Evolutionary conservation across 2,329 filamentous ascomycete species (phyloP).

Genomic region (Nothomitra cinnamomea): DNA sequence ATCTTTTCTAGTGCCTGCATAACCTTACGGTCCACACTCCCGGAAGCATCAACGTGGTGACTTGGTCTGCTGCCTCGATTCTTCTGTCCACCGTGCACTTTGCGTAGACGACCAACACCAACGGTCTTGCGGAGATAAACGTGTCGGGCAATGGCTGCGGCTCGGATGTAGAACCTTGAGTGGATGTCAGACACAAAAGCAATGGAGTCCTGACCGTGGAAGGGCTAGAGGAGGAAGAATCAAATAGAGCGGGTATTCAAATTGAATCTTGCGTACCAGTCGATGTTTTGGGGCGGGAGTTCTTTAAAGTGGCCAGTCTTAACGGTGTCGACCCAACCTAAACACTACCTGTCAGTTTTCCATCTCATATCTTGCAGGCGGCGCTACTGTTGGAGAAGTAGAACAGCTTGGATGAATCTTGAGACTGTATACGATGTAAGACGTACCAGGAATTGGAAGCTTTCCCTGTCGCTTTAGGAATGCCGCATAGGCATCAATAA

Average conservation of each 20-base stretch:
- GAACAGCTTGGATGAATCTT: neutral
- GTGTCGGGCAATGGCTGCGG: conserved; percentile 89
- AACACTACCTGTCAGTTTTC: conserved; percentile 10
- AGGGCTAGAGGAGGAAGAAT: neutral
- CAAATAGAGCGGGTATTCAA: no score
- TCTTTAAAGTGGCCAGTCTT: conserved; percentile 96
- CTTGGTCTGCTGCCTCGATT: conserved; percentile 87
- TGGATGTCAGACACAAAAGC: neutral
- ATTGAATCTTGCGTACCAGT: conserved; percentile 60
- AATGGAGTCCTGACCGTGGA: conserved; percentile 10
- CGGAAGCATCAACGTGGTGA: conserved; percentile 90
- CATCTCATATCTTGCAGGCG: neutral
- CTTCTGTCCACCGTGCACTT: conserved; percentile 90
- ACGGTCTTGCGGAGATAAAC: conserved; percentile 99
- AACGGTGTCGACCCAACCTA: conserved; percentile 98
- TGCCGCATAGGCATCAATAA: conserved; percentile 69
- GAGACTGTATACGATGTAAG: neutral
- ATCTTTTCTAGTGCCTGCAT: conserved; percentile 98
- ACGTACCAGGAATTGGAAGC: conserved; percentile 74
- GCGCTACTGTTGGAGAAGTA: neutral
- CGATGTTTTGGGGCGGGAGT: conserved; percentile 92
- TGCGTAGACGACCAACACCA: conserved; percentile 92
- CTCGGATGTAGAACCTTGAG: conserved; percentile 56
- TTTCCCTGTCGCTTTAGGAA: conserved; percentile 93
- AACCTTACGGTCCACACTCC: conserved; percentile 92